Evolutionary conservation across 2,329 filamentous ascomycete species (phyloP), one percentile per base, ranked within the genome.

Genomic region (Phoma herbarum): DNA sequence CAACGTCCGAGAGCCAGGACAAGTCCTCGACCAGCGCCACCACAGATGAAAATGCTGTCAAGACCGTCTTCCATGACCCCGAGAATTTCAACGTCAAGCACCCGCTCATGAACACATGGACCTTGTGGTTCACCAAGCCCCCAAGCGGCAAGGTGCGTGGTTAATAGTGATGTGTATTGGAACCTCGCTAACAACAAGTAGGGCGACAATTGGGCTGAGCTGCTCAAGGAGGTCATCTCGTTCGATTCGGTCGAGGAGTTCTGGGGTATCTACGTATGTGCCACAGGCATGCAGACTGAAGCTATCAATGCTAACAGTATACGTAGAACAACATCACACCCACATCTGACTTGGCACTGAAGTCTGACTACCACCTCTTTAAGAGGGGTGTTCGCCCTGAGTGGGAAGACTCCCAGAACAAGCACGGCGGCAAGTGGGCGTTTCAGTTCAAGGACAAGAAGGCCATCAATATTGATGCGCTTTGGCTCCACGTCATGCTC

Each of bases 31-130:
- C 72, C 52, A 79, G 78, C 52, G 81, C 82, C 65, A 80, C 64
- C 35, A 68, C 71, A 60, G 66, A 70, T 63, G 79, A 80, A 65
- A 72, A 74, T 62, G 89, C 93, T 76, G 83, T 90, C 50, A 85
- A 97, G 23, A 99, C 95, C 45, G 94, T 99, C 70, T 99, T 99
- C 83, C 93, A 99, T 78, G 93, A 98, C 82, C 90, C 95, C 71
- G 91, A 97, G 68, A 97, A 99, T 85, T 99, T 99, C 87, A 99
- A 96, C 73, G 95, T 99, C 80, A 99, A 98, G 86, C 95, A 99
- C 79, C 94, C 93, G 67, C 86, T 99, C 61, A 93, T 96, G 86
- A 91, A 97, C 84, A 90, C 91, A 77, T 99, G 95, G 95, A 98
- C 95, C 59, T 85, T 99, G 56, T 99, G 96, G 96, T 99, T 98